Percentiles rank a stretch among this genome's conserved stretches.
Conservation (phyloP, 805 yeast genomes). For the Brettanomyces custersianus region DNA sequence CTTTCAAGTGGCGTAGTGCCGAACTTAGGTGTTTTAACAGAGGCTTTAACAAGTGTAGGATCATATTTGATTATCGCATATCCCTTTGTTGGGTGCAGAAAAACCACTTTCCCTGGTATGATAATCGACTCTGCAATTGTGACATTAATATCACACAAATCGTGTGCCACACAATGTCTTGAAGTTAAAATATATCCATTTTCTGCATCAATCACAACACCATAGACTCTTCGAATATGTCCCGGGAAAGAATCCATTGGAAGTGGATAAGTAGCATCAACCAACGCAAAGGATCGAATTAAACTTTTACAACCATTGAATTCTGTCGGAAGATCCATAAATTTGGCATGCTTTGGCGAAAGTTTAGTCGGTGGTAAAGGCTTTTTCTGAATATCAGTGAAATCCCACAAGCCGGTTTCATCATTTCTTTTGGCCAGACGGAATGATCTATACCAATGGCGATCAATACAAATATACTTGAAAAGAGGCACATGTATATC, state of each 20-base stretch:
- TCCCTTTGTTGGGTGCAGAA: conserved; percentile 80
- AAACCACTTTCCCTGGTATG: conserved; percentile 71
- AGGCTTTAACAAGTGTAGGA: conserved; percentile 63
- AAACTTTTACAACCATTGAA: conserved; percentile 44
- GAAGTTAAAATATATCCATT: conserved; percentile 76
- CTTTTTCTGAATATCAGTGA: conserved; percentile 42
- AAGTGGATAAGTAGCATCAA: conserved; percentile 54
- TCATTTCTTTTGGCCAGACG: conserved; percentile 58
- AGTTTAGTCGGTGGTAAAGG: conserved; percentile 48
- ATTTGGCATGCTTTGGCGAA: conserved; percentile 56
- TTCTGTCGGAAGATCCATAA: conserved; percentile 59
- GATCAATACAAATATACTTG: conserved; percentile 62
- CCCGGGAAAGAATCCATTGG: conserved; percentile 70
- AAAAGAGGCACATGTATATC: conserved; percentile 71
- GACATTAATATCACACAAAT: conserved; percentile 62
- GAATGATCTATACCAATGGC: conserved; percentile 77
- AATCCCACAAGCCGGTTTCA: conserved; percentile 48
- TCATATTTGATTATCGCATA: conserved; percentile 81
- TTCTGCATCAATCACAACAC: conserved; percentile 72
- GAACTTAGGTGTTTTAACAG: conserved; percentile 59
- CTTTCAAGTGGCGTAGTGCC: conserved; percentile 48
- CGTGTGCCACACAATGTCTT: conserved; percentile 75
- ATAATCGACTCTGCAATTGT: conserved; percentile 81
- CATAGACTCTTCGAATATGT: conserved; percentile 55
- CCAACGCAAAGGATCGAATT: conserved; percentile 63